Evolutionary conservation across 768 basidiomycete species (phyloP), one percentile per base, ranked within the genome.

Genomic region (Tylopilus balloui): DNA sequence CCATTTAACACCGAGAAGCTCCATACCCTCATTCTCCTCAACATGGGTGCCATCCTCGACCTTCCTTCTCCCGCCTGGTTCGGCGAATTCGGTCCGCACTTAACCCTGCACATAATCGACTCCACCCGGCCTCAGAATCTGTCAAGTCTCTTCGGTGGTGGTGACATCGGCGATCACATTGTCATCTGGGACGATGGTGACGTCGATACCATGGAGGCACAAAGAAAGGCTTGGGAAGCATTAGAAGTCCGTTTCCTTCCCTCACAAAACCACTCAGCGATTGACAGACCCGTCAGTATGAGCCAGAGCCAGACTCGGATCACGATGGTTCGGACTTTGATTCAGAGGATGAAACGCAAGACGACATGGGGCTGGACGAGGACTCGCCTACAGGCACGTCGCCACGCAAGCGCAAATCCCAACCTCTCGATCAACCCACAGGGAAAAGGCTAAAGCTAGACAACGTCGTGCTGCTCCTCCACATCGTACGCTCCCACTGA

Each of bases 141-240:
- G 60, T 76, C 83, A 36, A 96, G 85, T 71, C 71, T 97, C 19
- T 98, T 95, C 66, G 81, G 78, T 42, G 76, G 73, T 36, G 83
- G 83, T 21, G 76, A 80, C 56, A 79, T 79, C 44, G 79, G 77
- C 12, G 82, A 87, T 53, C 74, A 86, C 44, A 81, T 97, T 17
- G 73, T 95, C 25, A 77, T 98, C 0, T 99, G 96, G 96, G 92
- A 93, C 54, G 93, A 95, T 59, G 92, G 91, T 4, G 83, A 80
- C 15, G 85, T 83, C 2, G 83, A 84, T 48, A 75, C 75, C 48
- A 72, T 95, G 57, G 71, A 72, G 31, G 79, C 86, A 37, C 84
- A 92, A 59, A 77, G 78, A 60, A 83, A 81, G 59, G 87, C 92
- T 34, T 97, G 86, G 82, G 88, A 94, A 68, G 80, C 84, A 12